A percentile compares a stretch with the other conserved stretches of the same genome.
phyloP scores from a whole-genome alignment of 2,329 filamentous ascomycete genomes.

The Nothopassalora personata region DNA sequence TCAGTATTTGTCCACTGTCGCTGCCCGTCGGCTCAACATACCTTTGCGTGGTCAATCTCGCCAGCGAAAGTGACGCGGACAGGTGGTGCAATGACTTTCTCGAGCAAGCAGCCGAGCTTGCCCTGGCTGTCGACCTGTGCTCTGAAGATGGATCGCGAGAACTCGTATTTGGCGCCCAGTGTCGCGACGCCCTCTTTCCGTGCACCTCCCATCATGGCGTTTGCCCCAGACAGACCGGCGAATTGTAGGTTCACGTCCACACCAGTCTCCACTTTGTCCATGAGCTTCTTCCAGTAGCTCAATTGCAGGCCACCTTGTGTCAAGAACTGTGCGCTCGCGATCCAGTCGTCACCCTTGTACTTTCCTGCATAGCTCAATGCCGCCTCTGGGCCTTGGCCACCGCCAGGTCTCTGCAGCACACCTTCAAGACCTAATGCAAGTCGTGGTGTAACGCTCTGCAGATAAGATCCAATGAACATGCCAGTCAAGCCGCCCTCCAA shows the following conservation, averaged over 20 bases:
- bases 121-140: constrained; percentile 94
- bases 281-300: constrained; percentile 88
- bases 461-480: constrained; percentile 91
- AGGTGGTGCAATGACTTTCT: constrained; percentile 91
- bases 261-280: constrained; percentile 93
- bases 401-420: constrained; percentile 83
- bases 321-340: constrained; percentile 83
- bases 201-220: constrained; percentile 65
- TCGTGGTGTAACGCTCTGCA: constrained; percentile 84
- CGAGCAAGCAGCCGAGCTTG: constrained; percentile 84
- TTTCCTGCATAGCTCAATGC: constrained; percentile 82
- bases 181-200: constrained; percentile 86
- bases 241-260: constrained; percentile 90
- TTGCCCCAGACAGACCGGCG: constrained; percentile 51
- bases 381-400: constrained; percentile 84
- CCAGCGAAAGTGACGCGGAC: constrained; percentile 93
- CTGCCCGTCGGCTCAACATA: constrained; percentile 47
- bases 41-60: constrained; percentile 92
- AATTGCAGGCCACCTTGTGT: constrained; percentile 82
- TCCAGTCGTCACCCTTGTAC: constrained; percentile 90
- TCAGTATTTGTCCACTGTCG: not conserved
- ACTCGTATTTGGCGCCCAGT: constrained; percentile 95
- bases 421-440: constrained; percentile 85
- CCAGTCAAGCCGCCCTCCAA: constrained; percentile 90
- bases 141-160: constrained; percentile 89